Conservation (phyloP, 2,329 filamentous ascomycete species). For the Epichloe coenophiala region DNA sequence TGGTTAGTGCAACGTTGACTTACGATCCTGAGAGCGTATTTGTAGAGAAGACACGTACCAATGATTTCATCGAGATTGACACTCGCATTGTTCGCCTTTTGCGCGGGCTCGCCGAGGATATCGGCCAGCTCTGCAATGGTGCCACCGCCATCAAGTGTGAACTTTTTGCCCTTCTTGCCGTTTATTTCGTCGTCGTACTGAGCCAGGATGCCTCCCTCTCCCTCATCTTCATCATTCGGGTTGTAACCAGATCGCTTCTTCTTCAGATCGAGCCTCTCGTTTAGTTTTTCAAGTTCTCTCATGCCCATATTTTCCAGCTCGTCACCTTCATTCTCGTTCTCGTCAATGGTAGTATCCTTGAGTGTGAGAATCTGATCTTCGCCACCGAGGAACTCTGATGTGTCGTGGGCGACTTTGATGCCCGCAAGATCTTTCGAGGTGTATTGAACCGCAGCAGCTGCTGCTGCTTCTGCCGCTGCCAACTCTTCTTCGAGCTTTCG, state of each 20-base stretch:
- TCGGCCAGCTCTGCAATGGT: conserved; percentile 51
- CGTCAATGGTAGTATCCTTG: conserved; percentile 81
- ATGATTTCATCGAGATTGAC: conserved; percentile 71
- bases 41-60: conserved; percentile 23
- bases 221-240: conserved; percentile 58
- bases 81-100: conserved; percentile 49
- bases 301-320: conserved; percentile 71
- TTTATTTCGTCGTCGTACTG: conserved; percentile 95
- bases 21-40: not conserved
- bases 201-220: conserved; percentile 55
- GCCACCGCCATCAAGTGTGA: conserved; percentile 72
- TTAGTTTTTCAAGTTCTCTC: conserved; percentile 56
- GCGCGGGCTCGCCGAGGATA: conserved; percentile 36
- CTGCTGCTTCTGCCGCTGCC: conserved; percentile 57
- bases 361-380: conserved; percentile 85
- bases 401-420: conserved; percentile 81
- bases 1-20: not conserved
- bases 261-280: conserved; percentile 70
- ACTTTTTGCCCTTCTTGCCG: conserved; percentile 77
- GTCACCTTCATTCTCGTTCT: conserved; percentile 76
- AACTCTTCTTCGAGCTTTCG: conserved; percentile 62
- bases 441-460: conserved; percentile 54
- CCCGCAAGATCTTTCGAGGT: conserved; percentile 77
- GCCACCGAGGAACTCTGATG: conserved; percentile 65
- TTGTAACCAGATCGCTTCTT: conserved; percentile 87